Evolutionary conservation across 805 yeast species (phyloP), one percentile per base, ranked within the genome.

Genomic region (Metschnikowia shivogae): DNA sequence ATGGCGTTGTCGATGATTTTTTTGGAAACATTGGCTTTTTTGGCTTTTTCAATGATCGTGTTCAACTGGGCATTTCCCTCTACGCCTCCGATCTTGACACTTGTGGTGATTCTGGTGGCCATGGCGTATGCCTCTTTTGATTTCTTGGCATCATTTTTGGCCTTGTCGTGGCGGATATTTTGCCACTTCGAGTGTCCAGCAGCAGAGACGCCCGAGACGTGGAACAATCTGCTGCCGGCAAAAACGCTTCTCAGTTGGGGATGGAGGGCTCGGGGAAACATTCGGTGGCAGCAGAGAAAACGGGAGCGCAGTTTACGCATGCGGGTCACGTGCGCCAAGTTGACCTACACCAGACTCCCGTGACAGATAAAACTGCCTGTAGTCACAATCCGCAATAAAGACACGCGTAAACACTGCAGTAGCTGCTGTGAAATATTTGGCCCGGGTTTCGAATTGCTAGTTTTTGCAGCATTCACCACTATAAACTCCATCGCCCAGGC

Each of bases 171-270:
- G 60, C 89, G 86, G 55, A 93, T 92, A 39, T 86, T 88, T 35
- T 95, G 87, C 99, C 99, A 92, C 65, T 90, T 92, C 31, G 88
- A 84, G 64, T 92, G 99, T 1, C 99, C 99, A 0, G 89, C 81
- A n/a, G 49, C 45, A 1, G 52, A 34, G 1, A 42, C 3, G 32
- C 56, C 13, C 19, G 52, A 42, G 24, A 53, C 40, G 47, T 55
- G 60, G 35, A 64, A 43, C 11, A 34, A 20, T 19, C 51, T 14
- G 6, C 13, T 28, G 30, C 19, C 20, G 29, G 22, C 19, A n/a
- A 14, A 19, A 13, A 5, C 28, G 6, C 4, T 30, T 26, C 17
- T 28, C 39, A 20, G 35, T 20, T 19, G 34, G n/a, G 22, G 14
- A 12, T 13, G 11, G 29, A 31, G 22, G 42, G 29, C 26, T 11